Evolutionary conservation across 73 alveolate genomes (phyloP).

Genomic region (Paramecium tetraurelia): DNA sequence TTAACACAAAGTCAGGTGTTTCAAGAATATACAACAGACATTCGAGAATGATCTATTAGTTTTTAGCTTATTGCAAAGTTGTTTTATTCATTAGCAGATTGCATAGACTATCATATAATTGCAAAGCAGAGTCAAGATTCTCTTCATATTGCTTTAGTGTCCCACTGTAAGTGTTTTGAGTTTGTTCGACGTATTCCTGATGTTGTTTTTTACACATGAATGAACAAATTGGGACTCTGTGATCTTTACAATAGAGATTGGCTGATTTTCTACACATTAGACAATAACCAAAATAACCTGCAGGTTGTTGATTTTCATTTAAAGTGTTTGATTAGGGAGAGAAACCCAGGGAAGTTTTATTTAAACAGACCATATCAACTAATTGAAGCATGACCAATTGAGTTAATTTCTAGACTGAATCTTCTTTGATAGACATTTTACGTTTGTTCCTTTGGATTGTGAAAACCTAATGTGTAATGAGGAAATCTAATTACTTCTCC

Average conservation of each 20-base stretch:
- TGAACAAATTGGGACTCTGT: slow-evolving; percentile 93
- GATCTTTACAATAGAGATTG: slow-evolving; percentile 87
- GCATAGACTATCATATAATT: slow-evolving; percentile 28
- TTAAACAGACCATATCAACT: neutral
- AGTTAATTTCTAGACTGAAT: neutral
- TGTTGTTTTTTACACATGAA: slow-evolving; percentile 85
- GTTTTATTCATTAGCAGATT: neutral
- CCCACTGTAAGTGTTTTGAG: slow-evolving; percentile 40
- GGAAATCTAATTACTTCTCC: neutral
- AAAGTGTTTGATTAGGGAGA: slow-evolving; percentile 2
- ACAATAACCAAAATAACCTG: slow-evolving; percentile 98
- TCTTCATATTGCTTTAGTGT: neutral
- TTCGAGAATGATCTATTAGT: slow-evolving; percentile 39
- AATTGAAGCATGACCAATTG: neutral
- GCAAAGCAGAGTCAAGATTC: neutral
- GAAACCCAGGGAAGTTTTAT: no score
- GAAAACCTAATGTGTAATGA: neutral
- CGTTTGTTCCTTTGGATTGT: neutral
- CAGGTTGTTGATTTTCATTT: slow-evolving; percentile 83
- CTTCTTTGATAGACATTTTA: slow-evolving; percentile 6
- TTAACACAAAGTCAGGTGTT: slow-evolving; percentile 24
- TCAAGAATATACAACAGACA: slow-evolving; percentile 48
- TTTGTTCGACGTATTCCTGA: slow-evolving; percentile 54
- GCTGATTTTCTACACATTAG: slow-evolving; percentile 92
- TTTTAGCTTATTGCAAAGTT: slow-evolving; percentile 12